Base-by-base conservation (phyloP, 2,329 filamentous ascomycete species). In the Cytospora mali region DNA sequence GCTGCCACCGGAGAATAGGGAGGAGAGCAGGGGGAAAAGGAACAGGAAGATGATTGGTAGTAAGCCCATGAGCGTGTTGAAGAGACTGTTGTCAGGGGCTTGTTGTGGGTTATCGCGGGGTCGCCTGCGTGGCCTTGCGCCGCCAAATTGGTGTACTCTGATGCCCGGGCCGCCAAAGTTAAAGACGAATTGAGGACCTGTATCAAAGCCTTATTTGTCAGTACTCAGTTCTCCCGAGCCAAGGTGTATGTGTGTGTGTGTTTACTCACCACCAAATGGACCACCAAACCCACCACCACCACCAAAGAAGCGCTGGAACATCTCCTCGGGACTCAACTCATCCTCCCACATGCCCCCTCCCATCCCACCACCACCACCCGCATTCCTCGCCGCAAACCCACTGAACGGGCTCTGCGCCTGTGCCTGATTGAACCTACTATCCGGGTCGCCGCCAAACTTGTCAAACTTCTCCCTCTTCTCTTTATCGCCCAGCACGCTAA, bases 251-350 rank as follows among this genome's bases (percentile, higher is more conserved):
- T 35, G n/a, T 35, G 52, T 27, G 5, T 23, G 31, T 35, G 13
- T 56, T 25, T 62, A 62, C 63, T 65, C 76, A 71, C 74, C 75
- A 66, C 76, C 81, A 70, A 81, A 80, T 5, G 73, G 75, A 75
- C 77, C 85, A 79, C 90, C 89, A 72, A n/a, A n/a, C n/a, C 91
- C 88, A 18, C 85, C 84, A 60, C 87, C 87, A 79, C 90, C 89
- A 72, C 92, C 92, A 80, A 99, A 99, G 84, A 99, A 99, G 67
- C 94, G 87, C 73, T 94, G 89, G 79, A 99, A 99, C 81, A 99
- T 86, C 76, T 99, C 95, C 76, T 99, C 95, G 0, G 95, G 93
- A 60, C 91, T 96, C 70, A 99, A 91, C 74, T 98, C 94, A 65
- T 95, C 93, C 61, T 95, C 91, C 77, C 90, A 97, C 81, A 88